Base-by-base conservation (phyloP, 345 rosid genomes). In the Eucalyptus cladocalyx region DNA sequence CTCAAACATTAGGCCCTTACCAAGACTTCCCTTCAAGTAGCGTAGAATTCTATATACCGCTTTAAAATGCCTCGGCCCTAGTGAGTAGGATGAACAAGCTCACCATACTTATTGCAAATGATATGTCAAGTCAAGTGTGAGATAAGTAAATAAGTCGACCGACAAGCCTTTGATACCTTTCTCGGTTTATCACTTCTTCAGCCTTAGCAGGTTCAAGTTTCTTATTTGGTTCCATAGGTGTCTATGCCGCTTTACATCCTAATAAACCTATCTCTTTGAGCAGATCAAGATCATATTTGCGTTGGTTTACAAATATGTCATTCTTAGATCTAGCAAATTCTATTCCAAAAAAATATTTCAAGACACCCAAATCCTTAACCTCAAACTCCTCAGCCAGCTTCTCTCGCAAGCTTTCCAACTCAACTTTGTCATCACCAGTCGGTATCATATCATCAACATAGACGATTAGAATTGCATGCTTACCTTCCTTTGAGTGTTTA, bases 41-140 rank as follows among this genome's bases (percentile, higher is more conserved):
- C 80, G 1, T 42, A 88, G 76, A 86, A 88, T 88, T 37, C 30
- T 37, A 9, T 80, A 34, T 34, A 18, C 2, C 19, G 1, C 45
- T 34, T 72, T 8, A 72, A 5, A 72, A 72, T 72, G 26, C 26
- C 15, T 72, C 1, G 2, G 4, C 45, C 8, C 4, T 34, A 0
- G 43, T 72, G 43, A 72, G 26, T 72, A 37, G 14, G 14, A 72
- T 72, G 45, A 72, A 34, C 5, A 2, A 0, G 80, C 26, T 34
- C 26, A 72, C 81, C 26, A 72, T 34, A 72, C 45, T 18, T 72
- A 34, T 0, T 0, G 0, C 14, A 72, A 72, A 72, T 0, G 5
- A 23, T 72, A 72, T 5, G 14, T 72, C 2, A 9, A 0, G 81
- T 72, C 0, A 1, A 72, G 81, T 34, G 45, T 72, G 5, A 72